These are phyloP conservation scores for Filobasidium floriforme DNA, from an alignment of 768 basidiomycete species.

Conservation along the genomic window DNA sequence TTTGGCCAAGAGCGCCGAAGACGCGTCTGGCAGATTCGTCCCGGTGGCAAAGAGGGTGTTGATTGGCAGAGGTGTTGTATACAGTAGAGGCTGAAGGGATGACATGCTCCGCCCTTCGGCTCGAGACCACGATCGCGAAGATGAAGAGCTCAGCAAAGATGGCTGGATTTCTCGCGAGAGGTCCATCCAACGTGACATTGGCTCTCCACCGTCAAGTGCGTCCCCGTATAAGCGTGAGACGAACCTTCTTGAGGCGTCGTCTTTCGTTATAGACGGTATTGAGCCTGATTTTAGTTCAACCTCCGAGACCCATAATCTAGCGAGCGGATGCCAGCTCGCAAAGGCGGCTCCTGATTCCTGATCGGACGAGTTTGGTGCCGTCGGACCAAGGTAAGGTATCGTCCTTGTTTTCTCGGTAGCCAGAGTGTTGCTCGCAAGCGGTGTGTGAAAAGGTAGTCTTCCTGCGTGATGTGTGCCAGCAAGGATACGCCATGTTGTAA, in stretches of 20 bases:
- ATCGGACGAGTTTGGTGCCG: background rate
- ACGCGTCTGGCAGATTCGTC: background rate
- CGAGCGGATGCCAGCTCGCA: background rate
- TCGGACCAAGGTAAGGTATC: background rate
- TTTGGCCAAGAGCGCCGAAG: background rate
- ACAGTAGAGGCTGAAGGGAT: background rate
- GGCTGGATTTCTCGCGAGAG: background rate
- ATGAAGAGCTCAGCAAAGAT: background rate
- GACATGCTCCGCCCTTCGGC: background rate
- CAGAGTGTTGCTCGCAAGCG: too few relatives aligned
- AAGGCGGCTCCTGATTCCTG: background rate
- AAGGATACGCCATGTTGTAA: background rate
- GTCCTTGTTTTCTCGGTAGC: too few relatives aligned
- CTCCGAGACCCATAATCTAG: background rate
- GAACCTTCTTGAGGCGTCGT: too few relatives aligned
- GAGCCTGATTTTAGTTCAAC: too few relatives aligned
- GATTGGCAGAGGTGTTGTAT: background rate
- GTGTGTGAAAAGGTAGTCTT: background rate
- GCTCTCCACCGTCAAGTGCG: background rate
- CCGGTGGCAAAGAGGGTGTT: background rate
- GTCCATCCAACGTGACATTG: conserved; percentile 1
- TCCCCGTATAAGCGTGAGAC: too few relatives aligned
- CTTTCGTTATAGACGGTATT: too few relatives aligned
- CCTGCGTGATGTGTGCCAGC: background rate
- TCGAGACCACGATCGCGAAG: background rate